These are phyloP conservation scores for Curvularia sp. DNA, from an alignment of 2,329 filamentous ascomycete species.

Conservation along the genomic window DNA sequence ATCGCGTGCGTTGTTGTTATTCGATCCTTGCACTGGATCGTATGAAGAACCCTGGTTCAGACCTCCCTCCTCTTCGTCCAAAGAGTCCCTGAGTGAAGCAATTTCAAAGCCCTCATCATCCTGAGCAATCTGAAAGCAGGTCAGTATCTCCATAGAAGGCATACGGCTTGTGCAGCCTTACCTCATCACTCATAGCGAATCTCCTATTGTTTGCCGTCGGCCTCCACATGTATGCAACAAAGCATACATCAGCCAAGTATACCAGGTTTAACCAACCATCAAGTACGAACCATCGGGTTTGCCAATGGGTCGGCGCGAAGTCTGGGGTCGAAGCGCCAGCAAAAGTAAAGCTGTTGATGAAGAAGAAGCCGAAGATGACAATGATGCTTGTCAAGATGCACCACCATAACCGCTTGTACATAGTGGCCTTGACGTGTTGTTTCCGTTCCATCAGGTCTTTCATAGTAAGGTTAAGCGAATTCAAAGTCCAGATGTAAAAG, in stretches of 20 bases:
- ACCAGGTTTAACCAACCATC: constrained; percentile 98
- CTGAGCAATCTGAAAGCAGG: constrained; percentile 74
- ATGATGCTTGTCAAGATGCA: constrained; percentile 90
- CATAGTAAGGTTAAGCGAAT: constrained; percentile 91
- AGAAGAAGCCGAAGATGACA: constrained; percentile 98
- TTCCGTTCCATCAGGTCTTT: constrained; percentile 95
- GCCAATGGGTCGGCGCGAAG: constrained; percentile 97
- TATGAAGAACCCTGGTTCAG: constrained; percentile 50
- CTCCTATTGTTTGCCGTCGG: constrained; percentile 95
- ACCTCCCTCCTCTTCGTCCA: constrained; percentile 68
- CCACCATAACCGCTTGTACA: constrained; percentile 99
- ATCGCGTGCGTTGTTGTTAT: constrained; percentile 43
- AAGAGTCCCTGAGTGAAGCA: constrained; percentile 80
- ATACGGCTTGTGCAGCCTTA: constrained; percentile 46
- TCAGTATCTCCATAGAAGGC: constrained; percentile 38
- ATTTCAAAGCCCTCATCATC: constrained; percentile 99
- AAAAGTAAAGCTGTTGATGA: constrained; percentile 96
- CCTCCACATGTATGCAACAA: constrained; percentile 94
- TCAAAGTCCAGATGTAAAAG: constrained; percentile 98
- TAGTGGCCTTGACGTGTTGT: constrained; percentile 88
- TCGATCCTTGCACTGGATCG: constrained; percentile 48
- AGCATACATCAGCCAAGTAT: constrained; percentile 91
- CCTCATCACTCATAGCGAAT: constrained; percentile 98
- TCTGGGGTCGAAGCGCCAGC: constrained; percentile 83
- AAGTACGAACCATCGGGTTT: constrained; percentile 94